phyloP scores from a whole-genome alignment of 208 protist genomes.

The Leishmania guyanensis region DNA sequence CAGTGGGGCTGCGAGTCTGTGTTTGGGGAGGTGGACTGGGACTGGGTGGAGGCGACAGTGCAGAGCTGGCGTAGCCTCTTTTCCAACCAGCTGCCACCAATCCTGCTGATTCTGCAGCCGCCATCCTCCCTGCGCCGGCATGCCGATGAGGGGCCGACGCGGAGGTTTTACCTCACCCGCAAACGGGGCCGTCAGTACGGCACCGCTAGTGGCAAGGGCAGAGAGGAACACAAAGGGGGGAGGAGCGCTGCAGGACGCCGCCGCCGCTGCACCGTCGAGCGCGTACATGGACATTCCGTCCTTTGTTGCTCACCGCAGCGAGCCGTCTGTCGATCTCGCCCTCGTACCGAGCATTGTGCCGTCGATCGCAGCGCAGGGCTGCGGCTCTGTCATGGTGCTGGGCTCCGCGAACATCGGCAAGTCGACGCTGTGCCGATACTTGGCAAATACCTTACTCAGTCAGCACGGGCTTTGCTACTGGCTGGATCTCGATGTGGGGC shows the following conservation, averaged over 20 bases:
- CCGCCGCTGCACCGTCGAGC: constrained; percentile 5
- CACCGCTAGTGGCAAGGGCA: background rate
- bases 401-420: constrained; percentile 84
- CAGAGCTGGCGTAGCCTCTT: constrained; percentile 48
- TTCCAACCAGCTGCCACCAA: constrained; percentile 36
- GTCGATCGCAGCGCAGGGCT: constrained; percentile 30
- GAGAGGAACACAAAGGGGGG: background rate
- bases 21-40: constrained; percentile 84
- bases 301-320: constrained; percentile 58
- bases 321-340: constrained; percentile 38
- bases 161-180: constrained; percentile 22
- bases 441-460: constrained; percentile 77
- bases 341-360: constrained; percentile 68
- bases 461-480: constrained; percentile 78
- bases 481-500: constrained; percentile 87
- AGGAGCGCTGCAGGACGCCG: background rate
- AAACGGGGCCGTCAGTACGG: constrained; percentile 14
- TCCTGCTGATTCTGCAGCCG: constrained; percentile 68
- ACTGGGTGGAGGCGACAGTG: constrained; percentile 73
- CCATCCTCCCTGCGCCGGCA: constrained; percentile 34
- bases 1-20: constrained; percentile 56
- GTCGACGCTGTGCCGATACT: constrained; percentile 79
- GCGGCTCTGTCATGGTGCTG: constrained; percentile 67
- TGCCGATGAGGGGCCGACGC: constrained; percentile 11
- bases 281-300: constrained; percentile 72